These are phyloP conservation scores for Eucalyptus globulus DNA, from an alignment of 345 rosid species.

Conservation along the genomic window DNA sequence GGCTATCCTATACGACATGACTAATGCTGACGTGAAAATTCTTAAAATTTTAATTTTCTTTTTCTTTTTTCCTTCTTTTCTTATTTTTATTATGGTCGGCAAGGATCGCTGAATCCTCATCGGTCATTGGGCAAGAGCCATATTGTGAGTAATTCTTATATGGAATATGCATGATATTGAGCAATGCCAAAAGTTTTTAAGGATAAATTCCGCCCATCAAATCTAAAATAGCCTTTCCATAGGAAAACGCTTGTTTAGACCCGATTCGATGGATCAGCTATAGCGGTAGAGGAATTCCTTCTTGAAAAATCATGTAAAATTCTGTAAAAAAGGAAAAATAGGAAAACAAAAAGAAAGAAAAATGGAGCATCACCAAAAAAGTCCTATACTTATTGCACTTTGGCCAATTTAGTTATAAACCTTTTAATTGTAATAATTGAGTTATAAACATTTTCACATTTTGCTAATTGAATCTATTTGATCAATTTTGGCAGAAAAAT, in stretches of 20 bases:
- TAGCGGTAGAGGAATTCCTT: not conserved
- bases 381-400: no score
- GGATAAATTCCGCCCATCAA: not conserved
- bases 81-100: no score
- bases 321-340: not conserved
- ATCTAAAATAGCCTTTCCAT: not conserved
- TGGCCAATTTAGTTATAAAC: no score
- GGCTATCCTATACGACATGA: accelerated
- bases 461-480: no score
- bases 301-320: not conserved
- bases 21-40: no score
- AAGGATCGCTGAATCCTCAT: not conserved
- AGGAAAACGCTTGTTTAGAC: not conserved
- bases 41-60: accelerated
- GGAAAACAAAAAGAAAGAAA: no score
- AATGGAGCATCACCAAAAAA: no score
- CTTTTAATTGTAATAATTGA: no score
- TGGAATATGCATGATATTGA: not conserved
- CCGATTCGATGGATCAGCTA: accelerated
- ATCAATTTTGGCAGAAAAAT: no score
- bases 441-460: no score
- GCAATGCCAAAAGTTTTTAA: not conserved
- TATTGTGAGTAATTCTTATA: not conserved
- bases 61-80: not conserved
- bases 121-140: no score